Evolutionary conservation across 352 stramenopile genomes (phyloP).

Genomic region (Pythium diclinum): DNA sequence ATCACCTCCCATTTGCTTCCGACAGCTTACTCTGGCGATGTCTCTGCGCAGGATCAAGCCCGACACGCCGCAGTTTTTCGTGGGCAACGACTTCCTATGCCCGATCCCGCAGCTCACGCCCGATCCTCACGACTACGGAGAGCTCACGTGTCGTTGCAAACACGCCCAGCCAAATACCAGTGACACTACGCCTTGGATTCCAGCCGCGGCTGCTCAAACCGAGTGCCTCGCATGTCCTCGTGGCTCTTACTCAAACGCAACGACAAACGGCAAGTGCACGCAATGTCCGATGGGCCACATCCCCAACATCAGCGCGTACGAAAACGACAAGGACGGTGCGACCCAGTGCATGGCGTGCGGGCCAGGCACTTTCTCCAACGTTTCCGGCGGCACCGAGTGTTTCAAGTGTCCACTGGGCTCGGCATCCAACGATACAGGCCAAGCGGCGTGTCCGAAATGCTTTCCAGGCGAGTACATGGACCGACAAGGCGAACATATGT

Average conservation of each 20-base stretch:
- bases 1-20: background rate
- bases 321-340: constrained; percentile 2
- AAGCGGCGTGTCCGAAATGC: constrained; percentile 38
- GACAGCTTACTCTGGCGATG: background rate
- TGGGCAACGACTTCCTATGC: constrained; percentile 30
- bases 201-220: constrained; percentile 9
- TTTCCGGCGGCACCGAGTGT: constrained; percentile 32
- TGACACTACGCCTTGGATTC: background rate
- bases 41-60: background rate
- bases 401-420: constrained; percentile 26
- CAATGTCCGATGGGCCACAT: constrained; percentile 37
- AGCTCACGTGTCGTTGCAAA: constrained; percentile 20
- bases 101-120: constrained; percentile 18
- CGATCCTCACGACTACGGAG: background rate
- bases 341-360: constrained; percentile 36
- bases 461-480: constrained; percentile 38
- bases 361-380: constrained; percentile 45
- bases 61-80: constrained; percentile 14
- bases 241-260: constrained; percentile 47
- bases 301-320: background rate
- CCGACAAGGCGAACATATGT: constrained; percentile 24
- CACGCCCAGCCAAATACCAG: constrained; percentile 5
- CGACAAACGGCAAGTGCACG: constrained; percentile 38
- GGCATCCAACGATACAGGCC: constrained; percentile 30
- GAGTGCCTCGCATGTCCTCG: constrained; percentile 35